Percentiles rank a stretch among this genome's conserved stretches.
Conservation (phyloP, 2,329 filamentous ascomycete species). For the Waltergamsia citrina region DNA sequence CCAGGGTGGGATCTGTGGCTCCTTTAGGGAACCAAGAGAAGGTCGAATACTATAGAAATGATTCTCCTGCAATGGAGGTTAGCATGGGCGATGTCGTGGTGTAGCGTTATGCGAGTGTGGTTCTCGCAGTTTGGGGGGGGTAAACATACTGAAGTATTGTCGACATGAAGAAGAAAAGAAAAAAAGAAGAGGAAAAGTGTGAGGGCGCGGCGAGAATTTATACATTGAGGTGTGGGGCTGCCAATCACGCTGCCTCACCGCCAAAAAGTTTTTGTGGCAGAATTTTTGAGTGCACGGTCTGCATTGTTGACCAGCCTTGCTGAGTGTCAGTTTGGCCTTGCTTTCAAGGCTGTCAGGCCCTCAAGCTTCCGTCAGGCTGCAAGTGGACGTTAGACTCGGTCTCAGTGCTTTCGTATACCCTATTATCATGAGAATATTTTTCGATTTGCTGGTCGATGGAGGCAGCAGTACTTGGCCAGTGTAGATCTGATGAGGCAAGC, state of each 20-base stretch:
- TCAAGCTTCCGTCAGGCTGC: no score
- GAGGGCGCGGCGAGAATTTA: slow-evolving; percentile 25
- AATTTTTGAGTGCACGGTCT: slow-evolving; percentile 6
- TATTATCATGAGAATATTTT: no score
- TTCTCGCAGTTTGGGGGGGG: slow-evolving; percentile 20
- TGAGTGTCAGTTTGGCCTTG: no score
- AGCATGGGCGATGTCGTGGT: slow-evolving; percentile 9
- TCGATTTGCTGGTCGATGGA: no score
- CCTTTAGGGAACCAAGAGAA: slow-evolving; percentile 83
- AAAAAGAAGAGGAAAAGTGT: slow-evolving; percentile 24
- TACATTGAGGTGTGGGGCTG: slow-evolving; percentile 19
- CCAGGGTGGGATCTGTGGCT: slow-evolving; percentile 94
- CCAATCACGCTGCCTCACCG: slow-evolving; percentile 17
- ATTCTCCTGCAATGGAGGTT: slow-evolving; percentile 52
- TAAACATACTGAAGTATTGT: slow-evolving; percentile 52
- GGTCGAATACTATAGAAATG: slow-evolving; percentile 98
- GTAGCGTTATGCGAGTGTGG: neutral
- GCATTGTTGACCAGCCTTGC: no score
- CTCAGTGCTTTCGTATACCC: no score
- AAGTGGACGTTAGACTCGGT: no score
- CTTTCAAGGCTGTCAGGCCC: no score
- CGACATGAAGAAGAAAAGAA: slow-evolving; percentile 48
- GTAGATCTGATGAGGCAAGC: no score
- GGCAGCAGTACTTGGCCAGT: no score
- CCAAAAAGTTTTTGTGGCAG: slow-evolving; percentile 21